A percentile compares a stretch with the other conserved stretches of the same genome.
Conservation (phyloP, 2,329 filamentous ascomycete genomes). For the Penicillium glabrum region DNA sequence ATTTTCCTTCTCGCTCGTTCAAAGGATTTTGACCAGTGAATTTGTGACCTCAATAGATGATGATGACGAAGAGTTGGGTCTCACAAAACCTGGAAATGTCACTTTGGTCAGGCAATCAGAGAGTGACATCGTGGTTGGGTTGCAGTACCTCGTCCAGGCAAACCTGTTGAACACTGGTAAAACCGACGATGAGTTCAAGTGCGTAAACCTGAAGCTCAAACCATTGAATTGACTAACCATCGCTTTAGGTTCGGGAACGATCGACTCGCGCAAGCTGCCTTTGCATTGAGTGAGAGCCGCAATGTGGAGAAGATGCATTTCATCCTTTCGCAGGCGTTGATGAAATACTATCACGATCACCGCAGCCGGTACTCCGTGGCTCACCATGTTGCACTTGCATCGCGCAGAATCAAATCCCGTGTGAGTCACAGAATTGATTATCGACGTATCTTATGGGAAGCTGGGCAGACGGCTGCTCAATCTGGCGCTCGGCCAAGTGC, state of each 20-base stretch:
- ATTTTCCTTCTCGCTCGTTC: constrained; percentile 81
- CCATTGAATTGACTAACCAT: constrained; percentile 3
- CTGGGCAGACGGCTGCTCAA: constrained; percentile 75
- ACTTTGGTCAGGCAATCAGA: constrained; percentile 61
- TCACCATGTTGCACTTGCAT: constrained; percentile 76
- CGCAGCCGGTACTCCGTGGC: constrained; percentile 70
- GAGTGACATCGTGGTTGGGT: constrained; percentile 65
- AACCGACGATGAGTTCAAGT: constrained; percentile 76
- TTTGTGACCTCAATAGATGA: constrained; percentile 61
- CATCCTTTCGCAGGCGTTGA: constrained; percentile 76
- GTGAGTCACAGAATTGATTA: constrained; percentile 64
- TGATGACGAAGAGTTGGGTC: constrained; percentile 41
- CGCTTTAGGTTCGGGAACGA: constrained; percentile 74
- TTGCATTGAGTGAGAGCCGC: constrained; percentile 65
- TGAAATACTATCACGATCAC: constrained; percentile 67
- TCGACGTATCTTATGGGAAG: constrained; percentile 73
- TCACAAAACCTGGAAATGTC: constrained; percentile 39
- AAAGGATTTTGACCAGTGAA: constrained; percentile 72
- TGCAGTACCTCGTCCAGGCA: constrained; percentile 78
- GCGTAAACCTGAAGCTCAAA: constrained; percentile 1
- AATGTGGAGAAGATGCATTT: constrained; percentile 83
- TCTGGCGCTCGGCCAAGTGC: constrained; percentile 81
- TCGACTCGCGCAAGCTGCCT: constrained; percentile 75
- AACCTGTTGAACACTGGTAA: constrained; percentile 81
- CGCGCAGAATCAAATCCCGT: constrained; percentile 69